Evolutionary conservation across 768 basidiomycete species (phyloP).

Genomic region (Boletus bicolor): DNA sequence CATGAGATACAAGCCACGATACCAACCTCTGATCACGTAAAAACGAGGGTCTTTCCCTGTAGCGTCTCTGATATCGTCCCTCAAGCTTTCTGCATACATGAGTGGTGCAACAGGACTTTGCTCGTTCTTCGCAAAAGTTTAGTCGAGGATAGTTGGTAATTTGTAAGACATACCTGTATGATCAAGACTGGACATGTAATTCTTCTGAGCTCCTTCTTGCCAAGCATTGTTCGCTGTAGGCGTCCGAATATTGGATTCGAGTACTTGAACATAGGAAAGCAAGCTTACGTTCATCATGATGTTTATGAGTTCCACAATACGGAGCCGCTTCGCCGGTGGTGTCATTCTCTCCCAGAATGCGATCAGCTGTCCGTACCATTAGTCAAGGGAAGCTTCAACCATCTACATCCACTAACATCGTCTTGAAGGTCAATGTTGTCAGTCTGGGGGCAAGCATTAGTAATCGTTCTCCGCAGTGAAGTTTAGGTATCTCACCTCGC

Average conservation of each 20-base stretch:
- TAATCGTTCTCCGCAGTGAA: neutral
- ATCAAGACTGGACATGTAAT: slow-evolving; percentile 66
- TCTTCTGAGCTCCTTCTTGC: slow-evolving; percentile 42
- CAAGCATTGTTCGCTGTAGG: slow-evolving; percentile 54
- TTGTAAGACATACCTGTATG: slow-evolving; percentile 50
- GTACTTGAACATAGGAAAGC: neutral
- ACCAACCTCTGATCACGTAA: slow-evolving; percentile 60
- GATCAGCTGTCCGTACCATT: slow-evolving; percentile 47
- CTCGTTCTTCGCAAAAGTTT: slow-evolving; percentile 48
- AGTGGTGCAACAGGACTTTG: slow-evolving; percentile 50
- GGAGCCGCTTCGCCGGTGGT: slow-evolving; percentile 53
- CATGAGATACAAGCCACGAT: neutral
- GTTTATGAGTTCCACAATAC: slow-evolving; percentile 51
- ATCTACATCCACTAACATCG: slow-evolving; percentile 44
- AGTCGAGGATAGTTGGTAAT: neutral
- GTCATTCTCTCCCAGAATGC: slow-evolving; percentile 57
- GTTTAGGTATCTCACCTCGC: slow-evolving; percentile 43
- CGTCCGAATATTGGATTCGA: neutral
- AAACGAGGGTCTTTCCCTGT: slow-evolving; percentile 46
- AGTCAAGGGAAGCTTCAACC: slow-evolving; percentile 1
- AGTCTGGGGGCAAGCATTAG: slow-evolving; percentile 9
- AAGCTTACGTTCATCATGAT: slow-evolving; percentile 57
- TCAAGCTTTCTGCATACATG: slow-evolving; percentile 54
- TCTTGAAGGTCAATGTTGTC: slow-evolving; percentile 56
- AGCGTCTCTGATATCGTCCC: slow-evolving; percentile 46